Percentiles rank a stretch among this genome's conserved stretches.
These are phyloP conservation scores for Bipolaris gigantea DNA, from an alignment of 2,329 filamentous ascomycete species.

Conservation along the genomic window DNA sequence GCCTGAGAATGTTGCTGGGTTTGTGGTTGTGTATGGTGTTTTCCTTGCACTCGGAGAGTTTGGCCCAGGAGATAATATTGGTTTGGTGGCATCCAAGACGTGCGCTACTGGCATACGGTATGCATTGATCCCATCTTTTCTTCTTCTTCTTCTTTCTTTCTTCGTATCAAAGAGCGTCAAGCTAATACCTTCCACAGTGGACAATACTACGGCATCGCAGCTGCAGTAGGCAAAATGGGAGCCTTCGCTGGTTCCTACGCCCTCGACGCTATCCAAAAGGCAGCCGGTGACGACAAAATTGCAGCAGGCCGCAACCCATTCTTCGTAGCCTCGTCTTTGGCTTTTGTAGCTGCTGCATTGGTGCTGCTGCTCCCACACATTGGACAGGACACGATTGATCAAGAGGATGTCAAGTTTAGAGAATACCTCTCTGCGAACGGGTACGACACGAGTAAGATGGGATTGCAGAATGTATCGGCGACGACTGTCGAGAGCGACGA, in stretches of 20 bases:
- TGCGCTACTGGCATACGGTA: constrained; percentile 77
- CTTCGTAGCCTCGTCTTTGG: constrained; percentile 78
- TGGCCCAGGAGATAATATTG: constrained; percentile 90
- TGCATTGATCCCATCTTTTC: background rate
- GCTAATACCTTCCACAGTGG: constrained; percentile 54
- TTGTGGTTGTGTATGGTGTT: constrained; percentile 77
- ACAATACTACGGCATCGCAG: constrained; percentile 71
- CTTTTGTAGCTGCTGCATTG: constrained; percentile 68
- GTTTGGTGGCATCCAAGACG: constrained; percentile 82
- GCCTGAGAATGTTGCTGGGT: constrained; percentile 68
- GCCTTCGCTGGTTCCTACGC: constrained; percentile 87
- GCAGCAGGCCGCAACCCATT: constrained; percentile 81
- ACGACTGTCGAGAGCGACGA: constrained; percentile 19
- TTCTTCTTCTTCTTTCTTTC: no score
- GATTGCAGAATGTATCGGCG: constrained; percentile 29
- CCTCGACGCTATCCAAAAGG: constrained; percentile 64
- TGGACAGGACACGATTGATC: constrained; percentile 78
- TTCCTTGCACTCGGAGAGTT: constrained; percentile 79
- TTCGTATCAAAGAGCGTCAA: background rate
- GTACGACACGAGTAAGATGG: constrained; percentile 69
- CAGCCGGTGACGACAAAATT: constrained; percentile 38
- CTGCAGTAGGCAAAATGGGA: constrained; percentile 73
- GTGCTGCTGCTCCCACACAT: constrained; percentile 74
- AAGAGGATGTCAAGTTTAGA: constrained; percentile 76
- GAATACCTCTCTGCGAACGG: constrained; percentile 72